Percentiles rank a stretch among this genome's conserved stretches.
phyloP scores from a whole-genome alignment of 2,329 filamentous ascomycete species.

The Nemania sp. region DNA sequence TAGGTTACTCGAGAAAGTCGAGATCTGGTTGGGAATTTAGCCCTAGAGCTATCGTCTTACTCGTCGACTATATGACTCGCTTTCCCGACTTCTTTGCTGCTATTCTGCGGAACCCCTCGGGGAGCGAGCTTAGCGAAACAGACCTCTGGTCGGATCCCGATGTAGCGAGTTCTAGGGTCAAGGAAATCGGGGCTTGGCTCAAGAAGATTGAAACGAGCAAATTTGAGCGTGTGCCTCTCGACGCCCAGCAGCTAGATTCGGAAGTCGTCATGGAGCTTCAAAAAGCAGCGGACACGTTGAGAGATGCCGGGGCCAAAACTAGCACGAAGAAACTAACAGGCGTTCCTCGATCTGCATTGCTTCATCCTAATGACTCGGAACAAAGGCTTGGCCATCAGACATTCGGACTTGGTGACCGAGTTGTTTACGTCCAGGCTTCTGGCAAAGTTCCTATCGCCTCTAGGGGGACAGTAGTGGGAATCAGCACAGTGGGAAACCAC shows the following conservation, averaged over 20 bases:
- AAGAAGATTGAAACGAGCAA: conserved; percentile 89
- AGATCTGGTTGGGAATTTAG: conserved; percentile 95
- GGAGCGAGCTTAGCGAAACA: conserved; percentile 79
- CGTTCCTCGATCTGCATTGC: conserved; percentile 82
- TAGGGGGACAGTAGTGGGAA: conserved; percentile 89
- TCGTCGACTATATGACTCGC: conserved; percentile 86
- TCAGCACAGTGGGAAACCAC: conserved; percentile 83
- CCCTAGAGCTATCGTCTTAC: conserved; percentile 75
- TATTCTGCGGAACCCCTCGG: conserved; percentile 82
- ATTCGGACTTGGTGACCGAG: conserved; percentile 84
- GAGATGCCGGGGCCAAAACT: conserved; percentile 54
- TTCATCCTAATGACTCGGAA: conserved; percentile 96
- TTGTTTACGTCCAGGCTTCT: conserved; percentile 89
- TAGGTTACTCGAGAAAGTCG: conserved; percentile 90
- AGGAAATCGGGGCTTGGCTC: conserved; percentile 92
- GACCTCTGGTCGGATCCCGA: conserved; percentile 80
- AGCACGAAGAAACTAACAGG: conserved; percentile 72
- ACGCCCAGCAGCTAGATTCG: conserved; percentile 94
- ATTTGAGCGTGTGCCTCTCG: conserved; percentile 93
- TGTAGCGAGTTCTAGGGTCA: conserved; percentile 76
- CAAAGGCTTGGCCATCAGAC: conserved; percentile 83
- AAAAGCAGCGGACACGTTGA: conserved; percentile 67
- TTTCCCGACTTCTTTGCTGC: conserved; percentile 96
- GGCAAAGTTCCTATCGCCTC: conserved; percentile 94
- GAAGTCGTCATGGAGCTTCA: conserved; percentile 84